phyloP scores from a whole-genome alignment of 768 basidiomycete species.

The Lactifluus volemus region DNA sequence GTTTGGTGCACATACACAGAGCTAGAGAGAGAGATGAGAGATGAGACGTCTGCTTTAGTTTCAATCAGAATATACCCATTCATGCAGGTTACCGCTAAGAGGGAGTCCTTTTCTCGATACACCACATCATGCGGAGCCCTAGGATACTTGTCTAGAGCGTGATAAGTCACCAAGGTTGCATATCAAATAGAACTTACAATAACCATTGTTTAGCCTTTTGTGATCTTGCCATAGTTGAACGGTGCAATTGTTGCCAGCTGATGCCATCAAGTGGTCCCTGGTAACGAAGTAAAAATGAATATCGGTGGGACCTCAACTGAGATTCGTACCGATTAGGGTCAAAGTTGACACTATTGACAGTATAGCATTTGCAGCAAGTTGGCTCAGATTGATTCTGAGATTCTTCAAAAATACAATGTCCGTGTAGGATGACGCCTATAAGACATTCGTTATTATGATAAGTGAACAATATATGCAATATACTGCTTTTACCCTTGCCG shows the following conservation, averaged over 20 bases:
- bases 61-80: constrained; percentile 12
- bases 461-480: background rate
- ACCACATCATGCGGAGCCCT: constrained; percentile 9
- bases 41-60: background rate
- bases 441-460: background rate
- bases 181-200: background rate
- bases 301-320: background rate
- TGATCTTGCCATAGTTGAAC: constrained; percentile 13
- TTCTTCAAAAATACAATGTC: constrained; percentile 5
- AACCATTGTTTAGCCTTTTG: background rate
- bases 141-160: constrained; percentile 8
- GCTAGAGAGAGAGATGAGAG: background rate
- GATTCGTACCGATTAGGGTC: constrained; percentile 15
- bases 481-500: background rate
- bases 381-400: background rate
- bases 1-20: constrained; percentile 10
- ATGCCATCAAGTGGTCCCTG: constrained; percentile 11
- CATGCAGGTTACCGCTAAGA: constrained; percentile 11
- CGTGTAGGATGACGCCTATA: constrained; percentile 12
- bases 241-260: constrained; percentile 13
- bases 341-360: constrained; percentile 17
- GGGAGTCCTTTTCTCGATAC: constrained; percentile 9
- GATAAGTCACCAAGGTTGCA: background rate
- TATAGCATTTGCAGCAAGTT: constrained; percentile 10
- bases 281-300: no score